Evolutionary conservation across 73 alveolate species (phyloP), one percentile per base, ranked within the genome.

Genomic region (Urostyla sp.): DNA sequence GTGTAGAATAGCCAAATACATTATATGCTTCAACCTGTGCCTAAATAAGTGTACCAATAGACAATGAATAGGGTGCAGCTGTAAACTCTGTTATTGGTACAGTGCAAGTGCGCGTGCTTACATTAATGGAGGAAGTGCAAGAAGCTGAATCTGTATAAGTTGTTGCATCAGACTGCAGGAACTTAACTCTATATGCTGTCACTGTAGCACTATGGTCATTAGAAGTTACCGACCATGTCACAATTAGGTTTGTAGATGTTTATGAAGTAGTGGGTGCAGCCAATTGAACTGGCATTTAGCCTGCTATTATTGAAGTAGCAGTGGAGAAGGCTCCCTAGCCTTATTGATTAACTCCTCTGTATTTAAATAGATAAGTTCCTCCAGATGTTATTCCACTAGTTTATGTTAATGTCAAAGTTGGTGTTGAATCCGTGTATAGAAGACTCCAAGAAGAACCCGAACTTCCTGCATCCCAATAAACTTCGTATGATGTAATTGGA

Each of bases 271-370:
- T 30, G 0, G 56, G 54, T 16, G 90, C 61, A 18, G 40, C 60
- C 54, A 67, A 28, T 36, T 61, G 28, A 21, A 30, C 36, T n/a
- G 90, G 90, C 16, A 43, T 54, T 20, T 31, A 36, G 0, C 80
- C 88, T 10, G 88, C 88, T 58, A 59, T 32, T 34, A 77, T 77
- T 8, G 73, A 2, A 6, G 56, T 43, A 28, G 8, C 30, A 32
- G 43, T 54, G 8, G 88, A 77, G 72, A 43, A 77, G 20, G 24
- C 88, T 44, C 88, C 58, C 88, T 80, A 77, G 38, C 88, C 88
- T 11, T 77, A 31, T 45, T 67, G 38, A 45, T 77, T 77, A 24
- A 58, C 23, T 26, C 61, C 80, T 58, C 88, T 28, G 73, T 77
- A 77, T 58, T 59, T 58, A 52, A 77, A 77, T 23, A 23, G 37